These are phyloP conservation scores for Podila epicladia DNA, from an alignment of 192 early-diverging fungal species.

Conservation along the genomic window DNA sequence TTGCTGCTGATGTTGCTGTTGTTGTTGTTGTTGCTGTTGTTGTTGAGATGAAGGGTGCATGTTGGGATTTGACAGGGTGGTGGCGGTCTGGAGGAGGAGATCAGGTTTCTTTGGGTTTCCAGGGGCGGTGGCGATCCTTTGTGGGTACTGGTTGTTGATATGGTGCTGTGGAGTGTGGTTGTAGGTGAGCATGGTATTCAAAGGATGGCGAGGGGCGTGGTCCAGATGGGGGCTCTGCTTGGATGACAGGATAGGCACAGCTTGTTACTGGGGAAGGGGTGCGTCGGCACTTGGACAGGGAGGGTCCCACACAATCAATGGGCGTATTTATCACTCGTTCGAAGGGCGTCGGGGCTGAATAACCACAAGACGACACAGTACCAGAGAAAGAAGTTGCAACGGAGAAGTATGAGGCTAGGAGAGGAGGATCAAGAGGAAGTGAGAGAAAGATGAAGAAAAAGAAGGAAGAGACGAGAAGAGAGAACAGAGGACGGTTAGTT, in stretches of 20 bases:
- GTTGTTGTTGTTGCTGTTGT: conserved; percentile 11
- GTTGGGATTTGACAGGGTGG: conserved; percentile 7
- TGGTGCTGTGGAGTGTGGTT: conserved; percentile 45
- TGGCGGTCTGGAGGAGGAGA: conserved; percentile 20
- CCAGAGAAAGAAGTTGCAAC: too few species aligned
- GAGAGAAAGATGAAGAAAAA: neutral
- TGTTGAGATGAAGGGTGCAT: conserved; percentile 3
- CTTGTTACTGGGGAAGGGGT: too few species aligned
- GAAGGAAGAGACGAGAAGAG: neutral
- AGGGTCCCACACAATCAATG: neutral
- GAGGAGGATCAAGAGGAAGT: neutral
- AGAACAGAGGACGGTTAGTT: neutral
- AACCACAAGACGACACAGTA: too few species aligned
- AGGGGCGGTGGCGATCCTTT: conserved; percentile 21
- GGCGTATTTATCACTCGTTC: neutral
- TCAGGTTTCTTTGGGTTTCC: conserved; percentile 30
- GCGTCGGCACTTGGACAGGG: too few species aligned
- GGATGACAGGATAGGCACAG: neutral
- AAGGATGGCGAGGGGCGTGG: neutral
- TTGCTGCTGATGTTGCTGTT: conserved; percentile 16
- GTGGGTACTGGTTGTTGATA: conserved; percentile 44
- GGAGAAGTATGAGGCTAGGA: neutral
- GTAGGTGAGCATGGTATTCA: conserved; percentile 43
- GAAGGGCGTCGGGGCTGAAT: too few species aligned
- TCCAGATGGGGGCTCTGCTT: conserved; percentile 3